Conservation (phyloP, 2,329 filamentous ascomycete genomes). For the Colletotrichum sansevieriae region DNA sequence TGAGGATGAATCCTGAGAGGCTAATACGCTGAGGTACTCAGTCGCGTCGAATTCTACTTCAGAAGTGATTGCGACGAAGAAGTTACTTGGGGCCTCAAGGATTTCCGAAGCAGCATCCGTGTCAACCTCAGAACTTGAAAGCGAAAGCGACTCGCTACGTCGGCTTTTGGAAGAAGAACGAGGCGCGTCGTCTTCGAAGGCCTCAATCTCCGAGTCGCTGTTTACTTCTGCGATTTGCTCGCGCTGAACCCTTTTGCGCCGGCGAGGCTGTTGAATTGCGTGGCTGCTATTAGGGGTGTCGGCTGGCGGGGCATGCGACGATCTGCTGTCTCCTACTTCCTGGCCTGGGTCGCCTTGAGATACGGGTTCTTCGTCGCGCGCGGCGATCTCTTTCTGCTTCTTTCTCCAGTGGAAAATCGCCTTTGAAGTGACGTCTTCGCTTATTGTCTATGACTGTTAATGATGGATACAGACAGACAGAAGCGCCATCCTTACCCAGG, state of each 20-base stretch:
- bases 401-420: conserved; percentile 52
- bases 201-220: conserved; percentile 5
- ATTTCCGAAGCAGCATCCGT: conserved; percentile 40
- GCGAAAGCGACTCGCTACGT: conserved; percentile 26
- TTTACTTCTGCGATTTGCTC: neutral
- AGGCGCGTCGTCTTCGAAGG: conserved; percentile 18
- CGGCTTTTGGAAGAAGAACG: conserved; percentile 14
- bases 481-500: conserved; percentile 49
- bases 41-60: conserved; percentile 50
- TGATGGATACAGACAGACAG: conserved; percentile 6
- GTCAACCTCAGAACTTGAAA: conserved; percentile 31
- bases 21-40: conserved; percentile 52
- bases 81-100: conserved; percentile 10
- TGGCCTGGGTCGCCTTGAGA: neutral
- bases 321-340: neutral
- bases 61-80: conserved; percentile 49
- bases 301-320: neutral
- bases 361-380: neutral
- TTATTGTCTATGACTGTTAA: conserved; percentile 31
- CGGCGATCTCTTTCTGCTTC: conserved; percentile 19
- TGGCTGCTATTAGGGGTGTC: conserved; percentile 35
- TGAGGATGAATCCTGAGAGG: conserved; percentile 47
- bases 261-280: conserved; percentile 19
- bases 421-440: conserved; percentile 48
- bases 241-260: conserved; percentile 25